Evolutionary conservation across 805 yeast species (phyloP).

Genomic region (Zygosaccharomyces kombuchaensis): DNA sequence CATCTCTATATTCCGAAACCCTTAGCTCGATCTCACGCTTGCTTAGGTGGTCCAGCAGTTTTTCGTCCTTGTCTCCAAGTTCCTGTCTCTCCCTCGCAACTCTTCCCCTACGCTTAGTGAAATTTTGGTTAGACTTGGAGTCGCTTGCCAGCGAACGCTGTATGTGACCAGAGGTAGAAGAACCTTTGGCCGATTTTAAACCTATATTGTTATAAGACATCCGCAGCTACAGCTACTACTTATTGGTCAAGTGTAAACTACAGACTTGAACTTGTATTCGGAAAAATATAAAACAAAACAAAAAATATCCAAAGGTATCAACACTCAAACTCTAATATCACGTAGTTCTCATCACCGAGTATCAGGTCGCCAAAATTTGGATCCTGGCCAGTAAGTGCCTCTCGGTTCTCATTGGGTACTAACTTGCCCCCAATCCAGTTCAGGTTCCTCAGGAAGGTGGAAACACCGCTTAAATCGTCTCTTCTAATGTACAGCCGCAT

Average conservation of each 20-base stretch:
- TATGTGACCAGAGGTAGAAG: constrained; percentile 34
- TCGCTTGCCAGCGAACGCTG: constrained; percentile 29
- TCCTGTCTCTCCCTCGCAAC: constrained; percentile 5
- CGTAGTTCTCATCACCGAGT: constrained; percentile 27
- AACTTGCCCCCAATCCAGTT: constrained; percentile 34
- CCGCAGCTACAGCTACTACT: background rate
- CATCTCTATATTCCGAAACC: constrained; percentile 29
- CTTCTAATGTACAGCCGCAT: constrained; percentile 26
- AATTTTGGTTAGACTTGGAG: constrained; percentile 12
- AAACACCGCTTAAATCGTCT: constrained; percentile 18
- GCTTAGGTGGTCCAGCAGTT: constrained; percentile 15
- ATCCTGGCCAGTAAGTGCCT: background rate
- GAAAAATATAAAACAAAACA: background rate
- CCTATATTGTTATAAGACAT: constrained; percentile 35
- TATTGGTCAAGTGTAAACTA: background rate
- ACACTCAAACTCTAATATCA: constrained; percentile 32
- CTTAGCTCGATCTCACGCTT: constrained; percentile 28
- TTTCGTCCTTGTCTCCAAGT: background rate
- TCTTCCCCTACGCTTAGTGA: constrained; percentile 5
- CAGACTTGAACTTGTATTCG: background rate
- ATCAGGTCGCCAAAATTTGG: constrained; percentile 14
- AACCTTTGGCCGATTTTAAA: constrained; percentile 33
- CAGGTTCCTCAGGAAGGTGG: constrained; percentile 26
- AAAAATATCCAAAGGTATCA: constrained; percentile 8
- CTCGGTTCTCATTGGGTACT: constrained; percentile 27